Evolutionary conservation across 1,284 basidiomycete genomes (phyloP), one percentile per base, ranked within the genome.

Genomic region (Moesziomyces sp.): DNA sequence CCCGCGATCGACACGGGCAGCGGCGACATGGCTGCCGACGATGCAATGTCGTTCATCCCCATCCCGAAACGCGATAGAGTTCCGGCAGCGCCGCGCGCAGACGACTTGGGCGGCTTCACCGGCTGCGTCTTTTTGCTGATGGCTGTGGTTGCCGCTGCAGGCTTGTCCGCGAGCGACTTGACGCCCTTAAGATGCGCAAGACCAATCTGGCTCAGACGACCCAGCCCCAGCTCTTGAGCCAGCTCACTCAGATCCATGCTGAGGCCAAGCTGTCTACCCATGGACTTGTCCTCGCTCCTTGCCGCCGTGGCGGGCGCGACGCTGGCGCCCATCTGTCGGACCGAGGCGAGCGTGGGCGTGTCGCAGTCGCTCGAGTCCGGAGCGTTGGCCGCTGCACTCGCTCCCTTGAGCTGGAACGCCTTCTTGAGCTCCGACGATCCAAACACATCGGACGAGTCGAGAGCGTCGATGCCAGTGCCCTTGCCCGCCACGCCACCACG

Each of bases 181-280:
- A 66, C 45, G 7, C 55, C 55, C 40, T 71, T 76, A 38, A 70
- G 63, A 30, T 67, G 62, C 18, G 51, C 59, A 1, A 65, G 57
- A 8, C 64, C 73, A 42, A 74, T 66, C 21, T 69, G 65, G 63
- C 72, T 74, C 7, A 74, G 57, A 26, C 72, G 73, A n/a, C 73
- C 73, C 8, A 75, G 64, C 11, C 68, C 67, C 8, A 75, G 73
- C 53, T 75, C 68, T 24, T 67, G 68, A 19, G 72, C 72, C 13
- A 74, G 72, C 19, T 74, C 72, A 24, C 60, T 67, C 28, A 74
- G 67, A 30, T 74, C 72, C 72, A 75, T 75, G 55, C 69, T 70
- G 7, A 75, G 54, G 9, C 58, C 68, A 8, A 75, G 68, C 55
- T 69, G 70, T 42, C 58, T 51, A 51, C 58, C 58, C 40, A n/a